These are phyloP conservation scores for Phytophthora syringae DNA, from an alignment of 352 stramenopile species.

Conservation along the genomic window DNA sequence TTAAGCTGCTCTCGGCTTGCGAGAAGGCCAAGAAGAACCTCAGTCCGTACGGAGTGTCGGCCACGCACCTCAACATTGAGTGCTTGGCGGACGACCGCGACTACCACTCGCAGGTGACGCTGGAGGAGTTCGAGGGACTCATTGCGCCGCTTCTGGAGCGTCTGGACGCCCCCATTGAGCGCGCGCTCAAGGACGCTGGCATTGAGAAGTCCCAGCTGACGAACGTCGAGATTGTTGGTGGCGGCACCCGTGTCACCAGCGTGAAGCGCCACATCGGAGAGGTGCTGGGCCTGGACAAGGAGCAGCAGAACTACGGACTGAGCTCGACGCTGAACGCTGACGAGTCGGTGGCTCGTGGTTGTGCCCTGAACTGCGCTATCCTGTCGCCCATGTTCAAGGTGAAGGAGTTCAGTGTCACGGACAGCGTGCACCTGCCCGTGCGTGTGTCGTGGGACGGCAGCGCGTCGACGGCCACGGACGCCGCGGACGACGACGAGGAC, in stretches of 20 bases:
- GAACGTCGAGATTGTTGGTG: constrained; percentile 97
- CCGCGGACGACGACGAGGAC: constrained; percentile 84
- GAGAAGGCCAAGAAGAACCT: constrained; percentile 99
- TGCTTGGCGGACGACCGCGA: constrained; percentile 98
- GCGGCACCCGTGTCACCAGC: constrained; percentile 95
- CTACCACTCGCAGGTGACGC: constrained; percentile 94
- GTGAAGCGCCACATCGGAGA: constrained; percentile 94
- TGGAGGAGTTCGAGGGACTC: constrained; percentile 96
- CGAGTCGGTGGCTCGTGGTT: constrained; percentile 97
- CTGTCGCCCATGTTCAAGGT: constrained; percentile 98
- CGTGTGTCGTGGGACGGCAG: constrained; percentile 93
- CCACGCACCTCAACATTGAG: constrained; percentile 97
- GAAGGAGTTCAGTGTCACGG: constrained; percentile 91
- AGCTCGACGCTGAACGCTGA: constrained; percentile 99
- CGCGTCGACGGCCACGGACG: constrained; percentile 49
- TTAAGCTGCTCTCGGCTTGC: constrained; percentile 98
- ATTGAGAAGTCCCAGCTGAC: constrained; percentile 91
- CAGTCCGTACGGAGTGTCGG: constrained; percentile 95
- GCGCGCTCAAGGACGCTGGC: constrained; percentile 87
- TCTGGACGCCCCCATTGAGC: constrained; percentile 87
- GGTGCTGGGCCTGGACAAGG: constrained; percentile 93
- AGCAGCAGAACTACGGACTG: constrained; percentile 96
- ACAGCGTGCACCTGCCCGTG: constrained; percentile 93
- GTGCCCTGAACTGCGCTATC: constrained; percentile 98
- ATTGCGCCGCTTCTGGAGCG: constrained; percentile 89